Evolutionary conservation across 176 grass and related monocot genomes (phyloP), one percentile per base, ranked within the genome.

Genomic region (Tuctoria greenei): DNA sequence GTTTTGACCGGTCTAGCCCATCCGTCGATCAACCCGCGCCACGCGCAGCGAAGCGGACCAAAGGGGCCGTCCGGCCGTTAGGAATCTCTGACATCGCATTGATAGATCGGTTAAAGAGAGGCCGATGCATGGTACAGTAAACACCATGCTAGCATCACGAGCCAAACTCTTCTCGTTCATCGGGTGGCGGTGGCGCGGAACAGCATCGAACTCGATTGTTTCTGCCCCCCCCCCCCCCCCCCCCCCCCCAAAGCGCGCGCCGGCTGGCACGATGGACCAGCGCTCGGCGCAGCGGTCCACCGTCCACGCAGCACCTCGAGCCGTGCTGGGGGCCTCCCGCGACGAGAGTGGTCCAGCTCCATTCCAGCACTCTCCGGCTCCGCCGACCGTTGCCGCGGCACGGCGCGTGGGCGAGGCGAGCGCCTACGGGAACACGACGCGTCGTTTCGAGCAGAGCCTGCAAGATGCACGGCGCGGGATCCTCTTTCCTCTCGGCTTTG

Each of bases 41-140:
- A 31, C 31, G 31, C 31, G 31, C 31, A 31, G 37, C 20, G 28
- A n/a, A n/a, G n/a, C n/a, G n/a, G n/a, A n/a, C n/a, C n/a, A n/a
- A 69, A 34, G 54, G 23, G 17, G 69, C 6, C 42, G 4, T 27
- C 17, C 11, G 50, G 77, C 28, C 80, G 25, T 68, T 24, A 75
- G 69, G 71, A 79, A 74, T 54, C 63, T 16, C 75, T 44, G 80
- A 62, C 74, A 79, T 9, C 1, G 67, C 42, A 47, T 78, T 68
- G 50, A 78, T 79, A 35, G 57, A 11, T 71, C n/a, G 31, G 64
- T 43, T 44, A 44, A 27, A 31, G 3, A 25, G 77, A 40, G 43
- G 60, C 35, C 36, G 79, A 61, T 23, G 71, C 61, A 38, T 4
- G 34, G 35, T 10, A 4, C 31, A 18, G 61, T 18, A 35, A 44